Percentiles rank a stretch among this genome's conserved stretches.
Evolutionary conservation across 306 rosid species (phyloP).

Genomic region (Prunus mongolica): DNA sequence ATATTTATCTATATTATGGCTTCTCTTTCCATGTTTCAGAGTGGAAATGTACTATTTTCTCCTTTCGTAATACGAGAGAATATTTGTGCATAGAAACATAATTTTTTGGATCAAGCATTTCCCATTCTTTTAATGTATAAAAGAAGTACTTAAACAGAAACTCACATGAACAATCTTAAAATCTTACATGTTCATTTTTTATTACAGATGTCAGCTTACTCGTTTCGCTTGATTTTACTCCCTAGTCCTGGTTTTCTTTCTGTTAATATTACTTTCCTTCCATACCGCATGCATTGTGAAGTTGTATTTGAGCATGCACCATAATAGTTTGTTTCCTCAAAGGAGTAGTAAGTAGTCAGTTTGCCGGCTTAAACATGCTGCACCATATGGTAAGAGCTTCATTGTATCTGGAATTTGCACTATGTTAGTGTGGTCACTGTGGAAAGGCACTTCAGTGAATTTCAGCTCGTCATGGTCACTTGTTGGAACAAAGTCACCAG

Average conservation of each 20-base stretch:
- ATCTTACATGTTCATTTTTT: neutral
- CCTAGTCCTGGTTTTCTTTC: neutral
- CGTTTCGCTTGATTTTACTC: neutral
- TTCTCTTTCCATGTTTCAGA: conserved; percentile 7
- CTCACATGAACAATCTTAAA: neutral
- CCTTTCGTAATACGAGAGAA: conserved; percentile 34
- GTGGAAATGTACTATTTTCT: conserved; percentile 13
- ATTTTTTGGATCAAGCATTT: conserved; percentile 20
- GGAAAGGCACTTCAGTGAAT: no score
- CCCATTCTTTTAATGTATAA: conserved; percentile 19
- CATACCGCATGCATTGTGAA: neutral
- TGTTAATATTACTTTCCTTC: neutral
- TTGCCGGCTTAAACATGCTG: neutral
- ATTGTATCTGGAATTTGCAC: no score
- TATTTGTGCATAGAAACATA: conserved; percentile 45
- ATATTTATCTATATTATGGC: conserved; percentile 3
- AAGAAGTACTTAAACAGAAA: neutral
- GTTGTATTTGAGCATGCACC: neutral
- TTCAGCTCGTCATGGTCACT: no score
- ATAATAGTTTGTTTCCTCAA: neutral
- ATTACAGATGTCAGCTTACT: neutral
- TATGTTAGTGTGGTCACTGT: no score
- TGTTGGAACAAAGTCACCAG: no score
- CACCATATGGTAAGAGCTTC: no score
- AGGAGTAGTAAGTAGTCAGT: neutral